A percentile compares a stretch with the other conserved stretches of the same genome.
These are phyloP conservation scores for Diaporthe sp. DNA, from an alignment of 2,329 filamentous ascomycete species.

Conservation along the genomic window DNA sequence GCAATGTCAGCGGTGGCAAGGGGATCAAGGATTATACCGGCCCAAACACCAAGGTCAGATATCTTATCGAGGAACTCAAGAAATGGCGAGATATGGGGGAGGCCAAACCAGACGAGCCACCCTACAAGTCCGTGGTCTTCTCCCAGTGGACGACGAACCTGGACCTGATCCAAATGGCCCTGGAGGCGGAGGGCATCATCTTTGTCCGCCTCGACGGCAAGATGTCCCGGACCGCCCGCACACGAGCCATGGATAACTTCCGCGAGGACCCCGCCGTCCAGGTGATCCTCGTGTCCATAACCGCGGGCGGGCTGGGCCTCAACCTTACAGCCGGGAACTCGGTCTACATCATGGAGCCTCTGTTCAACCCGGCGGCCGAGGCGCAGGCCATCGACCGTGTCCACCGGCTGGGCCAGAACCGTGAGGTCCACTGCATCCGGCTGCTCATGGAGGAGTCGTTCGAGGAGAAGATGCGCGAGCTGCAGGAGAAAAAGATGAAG, in stretches of 20 bases:
- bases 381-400: slow-evolving; percentile 95
- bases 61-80: slow-evolving; percentile 81
- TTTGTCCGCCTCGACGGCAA: slow-evolving; percentile 91
- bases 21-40: slow-evolving; percentile 79
- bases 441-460: slow-evolving; percentile 94
- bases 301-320: slow-evolving; percentile 90
- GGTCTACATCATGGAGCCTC: slow-evolving; percentile 98
- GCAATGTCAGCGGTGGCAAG: slow-evolving; percentile 66
- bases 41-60: slow-evolving; percentile 92
- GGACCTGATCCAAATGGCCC: slow-evolving; percentile 88
- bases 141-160: slow-evolving; percentile 97
- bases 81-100: slow-evolving; percentile 74
- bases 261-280: slow-evolving; percentile 78
- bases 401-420: slow-evolving; percentile 88
- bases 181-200: slow-evolving; percentile 75
- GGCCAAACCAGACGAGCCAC: slow-evolving; percentile 73
- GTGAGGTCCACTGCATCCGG: slow-evolving; percentile 87
- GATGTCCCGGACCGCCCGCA: slow-evolving; percentile 83
- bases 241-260: slow-evolving; percentile 82
- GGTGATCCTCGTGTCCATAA: slow-evolving; percentile 92
- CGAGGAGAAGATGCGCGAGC: slow-evolving; percentile 90
- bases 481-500: slow-evolving; percentile 94
- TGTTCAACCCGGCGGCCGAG: slow-evolving; percentile 96
- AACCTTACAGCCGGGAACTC: slow-evolving; percentile 89
- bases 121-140: slow-evolving; percentile 94